Conservation (phyloP, 2,329 filamentous ascomycete species). For the Amphichorda felina region DNA sequence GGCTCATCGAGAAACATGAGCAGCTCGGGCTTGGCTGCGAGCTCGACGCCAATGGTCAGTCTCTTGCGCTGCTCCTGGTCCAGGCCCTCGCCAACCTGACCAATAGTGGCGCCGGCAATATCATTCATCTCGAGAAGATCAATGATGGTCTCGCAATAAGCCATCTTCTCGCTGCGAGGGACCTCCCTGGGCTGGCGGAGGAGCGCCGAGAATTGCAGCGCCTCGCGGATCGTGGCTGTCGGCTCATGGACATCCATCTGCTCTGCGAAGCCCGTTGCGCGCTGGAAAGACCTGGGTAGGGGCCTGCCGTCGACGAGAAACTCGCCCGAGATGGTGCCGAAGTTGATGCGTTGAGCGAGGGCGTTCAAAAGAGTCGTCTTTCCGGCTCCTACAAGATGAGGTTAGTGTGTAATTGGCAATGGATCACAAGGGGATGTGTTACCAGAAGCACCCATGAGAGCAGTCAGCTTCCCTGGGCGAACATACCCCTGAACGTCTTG, state of each 20-base stretch:
- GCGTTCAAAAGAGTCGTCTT: constrained; percentile 68
- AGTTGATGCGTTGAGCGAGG: constrained; percentile 62
- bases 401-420: background rate
- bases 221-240: constrained; percentile 54
- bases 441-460: constrained; percentile 55
- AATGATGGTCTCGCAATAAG: constrained; percentile 58
- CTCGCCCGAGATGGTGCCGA: constrained; percentile 65
- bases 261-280: constrained; percentile 60
- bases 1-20: constrained; percentile 56
- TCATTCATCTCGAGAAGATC: constrained; percentile 56
- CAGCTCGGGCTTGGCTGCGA: constrained; percentile 45
- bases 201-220: constrained; percentile 52
- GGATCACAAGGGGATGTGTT: constrained; percentile 8
- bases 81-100: constrained; percentile 43
- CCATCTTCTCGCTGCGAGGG: constrained; percentile 48
- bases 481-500: constrained; percentile 77
- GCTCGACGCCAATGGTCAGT: constrained; percentile 43
- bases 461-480: constrained; percentile 68
- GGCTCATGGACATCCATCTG: constrained; percentile 59
- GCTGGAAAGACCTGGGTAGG: constrained; percentile 64
- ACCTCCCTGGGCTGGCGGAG: constrained; percentile 49
- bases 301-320: constrained; percentile 68
- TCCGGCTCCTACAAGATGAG: constrained; percentile 29
- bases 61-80: constrained; percentile 48
- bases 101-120: constrained; percentile 54